Percentiles rank a stretch among this genome's conserved stretches.
Conservation (phyloP, 23 red algal genomes). For the Cyanidioschyzon merolae region DNA sequence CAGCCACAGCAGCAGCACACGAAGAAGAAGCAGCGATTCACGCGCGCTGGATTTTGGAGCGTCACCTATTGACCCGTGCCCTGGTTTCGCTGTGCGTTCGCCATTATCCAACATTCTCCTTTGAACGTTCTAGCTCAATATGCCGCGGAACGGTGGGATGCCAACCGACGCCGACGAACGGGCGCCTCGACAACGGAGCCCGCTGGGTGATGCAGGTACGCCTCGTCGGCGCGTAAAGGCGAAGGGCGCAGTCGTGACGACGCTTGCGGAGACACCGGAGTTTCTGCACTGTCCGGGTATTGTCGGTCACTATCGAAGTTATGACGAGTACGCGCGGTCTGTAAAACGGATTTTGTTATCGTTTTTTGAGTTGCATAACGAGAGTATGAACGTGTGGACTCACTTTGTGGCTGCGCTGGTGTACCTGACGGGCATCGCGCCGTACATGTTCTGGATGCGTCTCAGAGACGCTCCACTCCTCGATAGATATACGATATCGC, state of each 20-base stretch:
- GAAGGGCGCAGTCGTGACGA: background rate
- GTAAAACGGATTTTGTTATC: background rate
- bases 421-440: background rate
- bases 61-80: too few relatives aligned
- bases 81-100: too few relatives aligned
- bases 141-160: background rate
- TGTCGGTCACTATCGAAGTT: background rate
- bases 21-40: too few relatives aligned
- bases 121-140: too few relatives aligned
- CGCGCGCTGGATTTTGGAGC: too few relatives aligned
- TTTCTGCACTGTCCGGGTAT: background rate
- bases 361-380: slow-evolving; percentile 1
- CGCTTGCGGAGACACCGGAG: background rate
- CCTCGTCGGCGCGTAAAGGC: background rate
- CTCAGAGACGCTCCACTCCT: background rate
- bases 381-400: slow-evolving; percentile 11
- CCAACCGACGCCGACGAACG: background rate
- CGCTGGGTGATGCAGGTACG: background rate
- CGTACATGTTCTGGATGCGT: background rate
- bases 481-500: background rate
- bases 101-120: too few relatives aligned
- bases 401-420: slow-evolving; percentile 9
- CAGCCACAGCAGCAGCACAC: too few relatives aligned
- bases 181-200: background rate
- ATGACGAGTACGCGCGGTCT: background rate